Percentiles rank a stretch among this genome's conserved stretches.
Conservation (phyloP, 805 yeast species). For the Saccharomycopsis malanga region DNA sequence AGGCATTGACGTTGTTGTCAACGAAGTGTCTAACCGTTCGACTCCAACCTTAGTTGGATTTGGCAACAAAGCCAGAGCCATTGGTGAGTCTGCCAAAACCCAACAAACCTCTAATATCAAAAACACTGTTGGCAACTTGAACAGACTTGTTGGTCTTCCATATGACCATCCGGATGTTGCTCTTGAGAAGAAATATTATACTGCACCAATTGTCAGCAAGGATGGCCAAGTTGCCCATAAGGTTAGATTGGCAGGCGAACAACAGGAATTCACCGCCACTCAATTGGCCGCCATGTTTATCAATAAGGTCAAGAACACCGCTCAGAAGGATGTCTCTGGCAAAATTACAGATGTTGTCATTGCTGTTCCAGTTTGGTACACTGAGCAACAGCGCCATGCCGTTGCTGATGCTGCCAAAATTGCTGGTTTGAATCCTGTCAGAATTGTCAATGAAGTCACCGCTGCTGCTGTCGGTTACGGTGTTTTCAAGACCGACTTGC, state of each 20-base stretch:
- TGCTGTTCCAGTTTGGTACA: constrained; percentile 96
- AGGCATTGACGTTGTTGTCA: constrained; percentile 96
- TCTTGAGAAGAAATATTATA: constrained; percentile 65
- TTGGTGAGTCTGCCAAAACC: constrained; percentile 94
- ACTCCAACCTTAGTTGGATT: constrained; percentile 93
- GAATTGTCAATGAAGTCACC: constrained; percentile 94
- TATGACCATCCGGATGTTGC: constrained; percentile 69
- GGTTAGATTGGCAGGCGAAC: constrained; percentile 78
- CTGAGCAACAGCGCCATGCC: constrained; percentile 95
- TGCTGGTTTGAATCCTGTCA: constrained; percentile 96
- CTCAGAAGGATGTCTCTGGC: constrained; percentile 75
- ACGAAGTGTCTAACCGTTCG: constrained; percentile 96
- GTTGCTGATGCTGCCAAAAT: constrained; percentile 90
- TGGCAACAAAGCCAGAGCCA: constrained; percentile 78
- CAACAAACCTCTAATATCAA: constrained; percentile 95
- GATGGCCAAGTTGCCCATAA: constrained; percentile 78
- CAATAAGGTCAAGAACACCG: constrained; percentile 78
- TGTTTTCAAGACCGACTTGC: constrained; percentile 93
- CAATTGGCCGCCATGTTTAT: constrained; percentile 95
- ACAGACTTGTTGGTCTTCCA: constrained; percentile 82
- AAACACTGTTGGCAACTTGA: constrained; percentile 92
- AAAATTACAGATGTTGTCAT: constrained; percentile 81
- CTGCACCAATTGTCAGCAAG: constrained; percentile 59
- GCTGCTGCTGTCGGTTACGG: constrained; percentile 99
- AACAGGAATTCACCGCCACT: constrained; percentile 71